Evolutionary conservation across 2,329 filamentous ascomycete genomes (phyloP).

Genomic region (Penicillium sp.): DNA sequence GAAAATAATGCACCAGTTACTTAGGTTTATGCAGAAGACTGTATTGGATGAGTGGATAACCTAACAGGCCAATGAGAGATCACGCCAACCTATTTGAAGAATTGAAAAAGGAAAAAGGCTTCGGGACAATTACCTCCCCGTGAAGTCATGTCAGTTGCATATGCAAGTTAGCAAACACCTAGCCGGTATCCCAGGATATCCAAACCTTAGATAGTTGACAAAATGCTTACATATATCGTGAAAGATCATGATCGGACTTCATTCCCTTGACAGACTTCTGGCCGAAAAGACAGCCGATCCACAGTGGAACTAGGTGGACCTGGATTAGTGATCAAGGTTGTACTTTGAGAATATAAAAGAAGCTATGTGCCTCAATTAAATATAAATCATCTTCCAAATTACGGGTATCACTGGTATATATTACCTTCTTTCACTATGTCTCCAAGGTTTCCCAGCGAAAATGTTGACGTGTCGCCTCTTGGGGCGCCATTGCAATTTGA

Average conservation of each 20-base stretch:
- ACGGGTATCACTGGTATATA: no score
- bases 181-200: background rate
- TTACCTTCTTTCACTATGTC: background rate
- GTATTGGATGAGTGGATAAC: no score
- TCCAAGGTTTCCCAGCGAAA: background rate
- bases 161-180: background rate
- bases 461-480: constrained; percentile 40
- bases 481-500: constrained; percentile 49
- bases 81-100: background rate
- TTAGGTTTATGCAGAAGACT: no score
- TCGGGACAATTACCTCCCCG: background rate
- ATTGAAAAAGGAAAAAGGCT: background rate
- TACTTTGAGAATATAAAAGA: background rate
- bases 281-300: background rate
- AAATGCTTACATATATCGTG: background rate
- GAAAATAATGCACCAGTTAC: no score
- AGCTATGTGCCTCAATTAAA: background rate
- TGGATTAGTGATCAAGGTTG: background rate
- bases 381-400: background rate
- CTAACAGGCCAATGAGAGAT: no score
- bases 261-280: background rate
- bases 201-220: background rate
- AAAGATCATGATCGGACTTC: background rate
- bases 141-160: background rate
- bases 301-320: background rate